Conservation (phyloP, 2,329 filamentous ascomycete species). For the Neofusicoccum laricinum region DNA sequence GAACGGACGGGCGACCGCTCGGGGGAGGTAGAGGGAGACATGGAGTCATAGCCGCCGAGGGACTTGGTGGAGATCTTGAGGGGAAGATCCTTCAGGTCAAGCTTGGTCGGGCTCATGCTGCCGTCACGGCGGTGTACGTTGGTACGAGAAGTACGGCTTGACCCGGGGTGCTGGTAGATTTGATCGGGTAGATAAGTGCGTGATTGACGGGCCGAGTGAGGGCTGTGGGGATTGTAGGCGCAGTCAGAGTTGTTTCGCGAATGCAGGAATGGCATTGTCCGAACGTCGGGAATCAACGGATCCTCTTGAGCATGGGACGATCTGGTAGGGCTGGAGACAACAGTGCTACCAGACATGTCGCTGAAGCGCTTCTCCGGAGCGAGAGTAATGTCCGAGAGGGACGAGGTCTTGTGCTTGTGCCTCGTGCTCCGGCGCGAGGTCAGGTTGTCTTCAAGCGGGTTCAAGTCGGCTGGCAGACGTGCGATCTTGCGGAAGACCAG, state of each 20-base stretch:
- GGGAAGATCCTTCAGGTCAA: neutral
- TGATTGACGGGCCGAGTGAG: slow-evolving; percentile 53
- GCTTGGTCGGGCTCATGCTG: neutral
- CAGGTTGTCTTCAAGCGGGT: slow-evolving; percentile 82
- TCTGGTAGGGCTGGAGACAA: slow-evolving; percentile 32
- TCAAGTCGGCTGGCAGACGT: slow-evolving; percentile 86
- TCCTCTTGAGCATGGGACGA: slow-evolving; percentile 33
- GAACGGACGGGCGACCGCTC: slow-evolving; percentile 21
- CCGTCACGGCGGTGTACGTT: slow-evolving; percentile 1
- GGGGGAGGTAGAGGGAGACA: slow-evolving; percentile 19
- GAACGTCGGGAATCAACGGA: slow-evolving; percentile 41
- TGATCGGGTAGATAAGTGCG: slow-evolving; percentile 54
- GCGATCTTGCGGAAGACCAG: slow-evolving; percentile 79
- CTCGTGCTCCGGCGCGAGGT: slow-evolving; percentile 62
- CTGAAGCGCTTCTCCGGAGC: slow-evolving; percentile 54
- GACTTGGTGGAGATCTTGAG: slow-evolving; percentile 31
- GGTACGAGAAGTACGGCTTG: slow-evolving; percentile 32
- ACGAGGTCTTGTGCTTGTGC: slow-evolving; percentile 73
- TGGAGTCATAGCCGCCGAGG: slow-evolving; percentile 27
- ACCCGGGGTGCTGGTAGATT: slow-evolving; percentile 33
- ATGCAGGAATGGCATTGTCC: slow-evolving; percentile 73
- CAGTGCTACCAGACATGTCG: slow-evolving; percentile 44
- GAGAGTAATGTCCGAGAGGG: slow-evolving; percentile 34
- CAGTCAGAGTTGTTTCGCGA: slow-evolving; percentile 66
- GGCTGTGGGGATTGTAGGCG: slow-evolving; percentile 51